phyloP scores from a whole-genome alignment of 2,329 filamentous ascomycete species.

The Sclerotinia minor region DNA sequence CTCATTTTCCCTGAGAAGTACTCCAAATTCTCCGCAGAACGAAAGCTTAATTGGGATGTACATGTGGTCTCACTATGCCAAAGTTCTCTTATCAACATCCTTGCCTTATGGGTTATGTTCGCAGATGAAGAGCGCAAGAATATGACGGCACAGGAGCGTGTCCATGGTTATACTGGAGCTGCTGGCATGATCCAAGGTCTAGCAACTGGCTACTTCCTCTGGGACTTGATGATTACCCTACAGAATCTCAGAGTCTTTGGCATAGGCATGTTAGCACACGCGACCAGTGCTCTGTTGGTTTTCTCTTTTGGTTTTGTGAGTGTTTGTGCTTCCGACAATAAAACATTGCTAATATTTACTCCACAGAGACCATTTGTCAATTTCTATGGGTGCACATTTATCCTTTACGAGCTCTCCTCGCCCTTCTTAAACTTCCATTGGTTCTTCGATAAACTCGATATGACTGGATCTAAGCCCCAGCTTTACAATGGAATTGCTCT shows the following conservation, averaged over 20 bases:
- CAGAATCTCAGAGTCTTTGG: conserved; percentile 67
- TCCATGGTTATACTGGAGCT: conserved; percentile 77
- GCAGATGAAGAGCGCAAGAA: conserved; percentile 64
- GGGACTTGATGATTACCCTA: conserved; percentile 73
- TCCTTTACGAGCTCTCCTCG: conserved; percentile 83
- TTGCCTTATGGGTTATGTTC: conserved; percentile 74
- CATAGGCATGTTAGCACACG: conserved; percentile 65
- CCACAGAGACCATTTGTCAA: conserved; percentile 76
- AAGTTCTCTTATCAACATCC: conserved; percentile 66
- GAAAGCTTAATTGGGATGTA: conserved; percentile 76
- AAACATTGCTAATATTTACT: background rate
- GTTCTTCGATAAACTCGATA: conserved; percentile 84
- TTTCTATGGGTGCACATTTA: conserved; percentile 77
- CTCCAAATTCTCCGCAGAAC: conserved; percentile 59
- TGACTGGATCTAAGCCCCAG: conserved; percentile 73
- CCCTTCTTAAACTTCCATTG: conserved; percentile 88
- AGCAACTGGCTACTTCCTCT: conserved; percentile 80
- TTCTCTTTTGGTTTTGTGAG: conserved; percentile 79
- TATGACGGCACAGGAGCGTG: conserved; percentile 66
- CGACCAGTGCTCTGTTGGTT: conserved; percentile 69
- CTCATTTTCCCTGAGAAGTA: conserved; percentile 65
- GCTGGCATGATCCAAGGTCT: conserved; percentile 73
- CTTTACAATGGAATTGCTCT: conserved; percentile 76
- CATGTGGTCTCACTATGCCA: conserved; percentile 84
- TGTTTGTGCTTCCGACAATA: conserved; percentile 32